phyloP scores from a whole-genome alignment of 139 green algal species.

The Pseudopediastrum boryanum region DNA sequence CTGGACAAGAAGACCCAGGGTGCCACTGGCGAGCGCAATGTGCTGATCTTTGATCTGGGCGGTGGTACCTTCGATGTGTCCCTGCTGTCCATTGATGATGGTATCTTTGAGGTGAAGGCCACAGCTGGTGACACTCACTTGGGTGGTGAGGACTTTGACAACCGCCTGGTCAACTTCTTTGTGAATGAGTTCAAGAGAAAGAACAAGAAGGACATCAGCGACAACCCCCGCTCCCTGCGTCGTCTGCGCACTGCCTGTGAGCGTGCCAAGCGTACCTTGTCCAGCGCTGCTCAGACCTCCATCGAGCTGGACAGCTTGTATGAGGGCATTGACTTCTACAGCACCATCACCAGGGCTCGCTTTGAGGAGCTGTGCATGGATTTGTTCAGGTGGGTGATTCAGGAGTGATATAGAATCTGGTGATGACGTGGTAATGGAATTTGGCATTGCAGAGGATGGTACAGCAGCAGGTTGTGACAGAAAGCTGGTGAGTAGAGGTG shows the following conservation, averaged over 20 bases:
- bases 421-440: too few species aligned
- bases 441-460: too few species aligned
- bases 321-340: constrained; percentile 98
- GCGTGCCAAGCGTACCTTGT: constrained; percentile 94
- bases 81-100: constrained; percentile 98
- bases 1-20: constrained; percentile 78
- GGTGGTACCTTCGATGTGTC: constrained; percentile 98
- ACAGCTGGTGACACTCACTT: constrained; percentile 98
- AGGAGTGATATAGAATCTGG: too few species aligned
- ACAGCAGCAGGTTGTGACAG: too few species aligned
- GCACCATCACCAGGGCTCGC: constrained; percentile 93
- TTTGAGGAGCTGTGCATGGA: constrained; percentile 99
- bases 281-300: constrained; percentile 82
- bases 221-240: constrained; percentile 73
- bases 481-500: too few species aligned
- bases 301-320: constrained; percentile 98
- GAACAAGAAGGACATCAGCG: constrained; percentile 97
- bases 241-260: constrained; percentile 90
- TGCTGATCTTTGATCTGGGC: constrained; percentile 98
- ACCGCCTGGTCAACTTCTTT: constrained; percentile 94
- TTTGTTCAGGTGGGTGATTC: constrained; percentile 75
- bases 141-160: constrained; percentile 98
- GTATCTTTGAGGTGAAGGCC: constrained; percentile 99
- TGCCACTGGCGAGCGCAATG: constrained; percentile 75
- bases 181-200: constrained; percentile 98